Conservation (phyloP, 2,329 filamentous ascomycete genomes). For the Parafenestella ontariensis region DNA sequence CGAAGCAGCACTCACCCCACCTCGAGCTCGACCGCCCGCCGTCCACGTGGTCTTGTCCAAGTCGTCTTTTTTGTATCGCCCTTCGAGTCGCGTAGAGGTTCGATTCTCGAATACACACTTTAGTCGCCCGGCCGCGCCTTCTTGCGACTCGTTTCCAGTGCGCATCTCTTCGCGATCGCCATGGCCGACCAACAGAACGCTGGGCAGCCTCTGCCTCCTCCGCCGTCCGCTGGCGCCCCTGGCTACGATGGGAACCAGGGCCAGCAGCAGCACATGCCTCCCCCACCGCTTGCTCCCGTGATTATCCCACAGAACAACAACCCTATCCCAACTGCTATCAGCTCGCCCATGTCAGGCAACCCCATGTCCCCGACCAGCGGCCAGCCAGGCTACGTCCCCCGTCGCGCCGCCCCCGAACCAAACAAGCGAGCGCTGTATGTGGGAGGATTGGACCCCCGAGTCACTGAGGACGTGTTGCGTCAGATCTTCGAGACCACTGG, state of each 20-base stretch:
- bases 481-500: constrained; percentile 99
- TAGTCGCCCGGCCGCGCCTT: constrained; percentile 14
- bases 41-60: constrained; percentile 17
- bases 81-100: constrained; percentile 10
- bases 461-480: constrained; percentile 93
- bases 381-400: constrained; percentile 71
- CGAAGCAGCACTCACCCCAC: constrained; percentile 25
- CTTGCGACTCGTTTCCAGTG: constrained; percentile 17
- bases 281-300: constrained; percentile 81
- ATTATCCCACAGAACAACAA: constrained; percentile 96
- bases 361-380: constrained; percentile 87
- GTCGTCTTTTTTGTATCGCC: constrained; percentile 15
- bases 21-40: constrained; percentile 17
- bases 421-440: constrained; percentile 98
- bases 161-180: constrained; percentile 35
- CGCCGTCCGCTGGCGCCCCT: constrained; percentile 73
- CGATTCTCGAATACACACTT: constrained; percentile 4
- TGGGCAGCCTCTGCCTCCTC: constrained; percentile 70
- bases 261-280: constrained; percentile 78
- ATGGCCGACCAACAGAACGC: constrained; percentile 81
- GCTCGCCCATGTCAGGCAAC: constrained; percentile 79
- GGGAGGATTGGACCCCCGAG: constrained; percentile 90
- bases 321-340: constrained; percentile 90
- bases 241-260: constrained; percentile 80
- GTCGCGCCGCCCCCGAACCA: constrained; percentile 93